Conservation (phyloP, 768 basidiomycete genomes). For the Rhodotorula kratochvilovae region DNA sequence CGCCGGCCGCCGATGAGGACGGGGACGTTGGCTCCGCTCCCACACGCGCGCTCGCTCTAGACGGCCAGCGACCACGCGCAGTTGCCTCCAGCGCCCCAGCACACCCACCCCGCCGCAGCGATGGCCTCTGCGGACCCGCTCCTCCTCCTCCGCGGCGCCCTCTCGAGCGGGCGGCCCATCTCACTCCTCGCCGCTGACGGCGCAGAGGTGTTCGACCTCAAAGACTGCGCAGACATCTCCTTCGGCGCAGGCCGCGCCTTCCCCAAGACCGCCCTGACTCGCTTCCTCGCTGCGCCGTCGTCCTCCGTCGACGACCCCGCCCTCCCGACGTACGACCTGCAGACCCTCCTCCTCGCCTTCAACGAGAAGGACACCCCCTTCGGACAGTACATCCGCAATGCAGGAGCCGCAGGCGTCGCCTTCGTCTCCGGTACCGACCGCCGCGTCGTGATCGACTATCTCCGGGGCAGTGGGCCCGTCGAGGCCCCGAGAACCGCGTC, state of each 20-base stretch:
- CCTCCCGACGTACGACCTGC: conserved; percentile 69
- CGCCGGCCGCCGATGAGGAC: too few relatives aligned
- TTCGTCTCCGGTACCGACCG: conserved; percentile 84
- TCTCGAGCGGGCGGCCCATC: conserved; percentile 38
- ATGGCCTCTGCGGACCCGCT: conserved; percentile 43
- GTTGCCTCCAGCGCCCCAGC: too few relatives aligned
- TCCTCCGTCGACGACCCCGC: conserved; percentile 47
- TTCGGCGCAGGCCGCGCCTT: conserved; percentile 49
- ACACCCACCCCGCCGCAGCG: background rate
- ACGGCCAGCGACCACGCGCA: too few relatives aligned
- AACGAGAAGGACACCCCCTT: conserved; percentile 64
- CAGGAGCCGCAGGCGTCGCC: conserved; percentile 66
- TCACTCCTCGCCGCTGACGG: conserved; percentile 49
- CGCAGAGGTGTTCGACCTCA: conserved; percentile 50
- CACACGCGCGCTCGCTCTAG: too few relatives aligned
- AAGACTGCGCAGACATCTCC: conserved; percentile 65
- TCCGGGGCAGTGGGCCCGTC: conserved; percentile 59
- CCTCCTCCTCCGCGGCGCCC: conserved; percentile 45
- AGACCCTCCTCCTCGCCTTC: conserved; percentile 82
- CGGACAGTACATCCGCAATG: conserved; percentile 84
- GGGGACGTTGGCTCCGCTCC: too few relatives aligned
- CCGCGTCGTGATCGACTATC: conserved; percentile 77
- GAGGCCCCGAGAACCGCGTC: conserved; percentile 53
- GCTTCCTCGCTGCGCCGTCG: conserved; percentile 57
- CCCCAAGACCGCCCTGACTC: conserved; percentile 70